phyloP scores from a whole-genome alignment of 108 stramenopile species.

The Cyclotella sp. region DNA sequence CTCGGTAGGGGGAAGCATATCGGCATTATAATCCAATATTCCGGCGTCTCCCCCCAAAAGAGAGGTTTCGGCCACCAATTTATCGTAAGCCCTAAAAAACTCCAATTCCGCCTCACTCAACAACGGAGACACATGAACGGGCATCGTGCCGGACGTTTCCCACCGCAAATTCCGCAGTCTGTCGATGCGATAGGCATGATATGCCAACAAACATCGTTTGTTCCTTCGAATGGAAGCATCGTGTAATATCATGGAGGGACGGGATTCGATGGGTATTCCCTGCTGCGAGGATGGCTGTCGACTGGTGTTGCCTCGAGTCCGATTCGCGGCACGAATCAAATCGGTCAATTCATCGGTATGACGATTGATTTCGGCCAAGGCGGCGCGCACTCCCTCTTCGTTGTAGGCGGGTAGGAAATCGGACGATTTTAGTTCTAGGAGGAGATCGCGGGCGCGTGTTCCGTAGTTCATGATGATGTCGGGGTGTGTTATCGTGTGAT shows the following conservation, averaged over 20 bases:
- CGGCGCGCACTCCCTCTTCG: constrained; percentile 69
- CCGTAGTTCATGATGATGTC: constrained; percentile 60
- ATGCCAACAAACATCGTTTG: constrained; percentile 94
- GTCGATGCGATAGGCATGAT: constrained; percentile 81
- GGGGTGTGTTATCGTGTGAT: neutral
- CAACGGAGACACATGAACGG: constrained; percentile 48
- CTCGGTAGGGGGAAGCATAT: constrained; percentile 74
- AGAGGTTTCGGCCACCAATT: constrained; percentile 49
- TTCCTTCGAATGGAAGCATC: constrained; percentile 88
- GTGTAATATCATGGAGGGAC: constrained; percentile 85
- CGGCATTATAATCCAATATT: constrained; percentile 63
- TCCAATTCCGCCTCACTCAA: constrained; percentile 69
- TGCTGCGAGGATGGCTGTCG: constrained; percentile 1
- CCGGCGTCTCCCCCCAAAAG: constrained; percentile 37
- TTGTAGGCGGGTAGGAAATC: constrained; percentile 95
- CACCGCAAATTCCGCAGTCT: constrained; percentile 59
- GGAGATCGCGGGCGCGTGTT: constrained; percentile 77
- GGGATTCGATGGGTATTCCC: constrained; percentile 56
- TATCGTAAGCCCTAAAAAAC: constrained; percentile 77
- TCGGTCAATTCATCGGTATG: constrained; percentile 67
- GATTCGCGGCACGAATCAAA: constrained; percentile 58
- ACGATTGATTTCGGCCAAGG: constrained; percentile 63
- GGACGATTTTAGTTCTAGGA: constrained; percentile 90
- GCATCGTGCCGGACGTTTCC: constrained; percentile 69
- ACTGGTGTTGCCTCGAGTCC: neutral